Evolutionary conservation across 495 filamentous ascomycete species (phyloP).

Genomic region (Aspergillus indologenus): DNA sequence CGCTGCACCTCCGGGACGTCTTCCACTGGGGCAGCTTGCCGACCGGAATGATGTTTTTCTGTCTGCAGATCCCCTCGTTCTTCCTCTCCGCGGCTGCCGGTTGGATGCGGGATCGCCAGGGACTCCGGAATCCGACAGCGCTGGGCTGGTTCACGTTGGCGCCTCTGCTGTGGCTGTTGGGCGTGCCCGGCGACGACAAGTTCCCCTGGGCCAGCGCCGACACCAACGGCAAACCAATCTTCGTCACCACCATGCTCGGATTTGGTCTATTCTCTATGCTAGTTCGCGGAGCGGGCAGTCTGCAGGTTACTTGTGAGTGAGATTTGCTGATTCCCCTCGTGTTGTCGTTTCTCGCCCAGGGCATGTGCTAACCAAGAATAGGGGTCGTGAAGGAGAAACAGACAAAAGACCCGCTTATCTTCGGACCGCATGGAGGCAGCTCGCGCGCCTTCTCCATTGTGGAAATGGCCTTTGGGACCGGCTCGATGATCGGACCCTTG

Average conservation of each 20-base stretch:
- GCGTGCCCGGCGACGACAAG: constrained; percentile 20
- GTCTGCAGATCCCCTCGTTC: constrained; percentile 28
- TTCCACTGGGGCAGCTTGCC: constrained; percentile 31
- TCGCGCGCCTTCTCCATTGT: constrained; percentile 36
- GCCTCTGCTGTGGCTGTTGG: constrained; percentile 24
- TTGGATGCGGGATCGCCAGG: constrained; percentile 30
- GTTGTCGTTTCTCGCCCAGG: no score
- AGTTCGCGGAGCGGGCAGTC: constrained; percentile 23
- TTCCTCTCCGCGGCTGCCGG: constrained; percentile 22
- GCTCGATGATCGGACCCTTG: constrained; percentile 34
- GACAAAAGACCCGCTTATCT: constrained; percentile 25
- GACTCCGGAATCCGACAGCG: constrained; percentile 22
- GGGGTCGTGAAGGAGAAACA: neutral
- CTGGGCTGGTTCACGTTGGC: constrained; percentile 6
- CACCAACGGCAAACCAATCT: constrained; percentile 22
- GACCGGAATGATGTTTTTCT: constrained; percentile 28
- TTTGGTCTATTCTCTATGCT: constrained; percentile 24
- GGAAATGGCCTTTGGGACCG: constrained; percentile 35
- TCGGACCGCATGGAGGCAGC: constrained; percentile 32
- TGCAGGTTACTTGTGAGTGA: constrained; percentile 24
- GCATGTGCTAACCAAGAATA: constrained; percentile 23
- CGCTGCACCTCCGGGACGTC: constrained; percentile 27
- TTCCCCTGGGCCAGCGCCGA: constrained; percentile 21
- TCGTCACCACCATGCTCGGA: constrained; percentile 14
- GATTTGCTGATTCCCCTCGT: neutral